Base-by-base conservation (phyloP, 345 rosid genomes). In the Linum usitatissimum region DNA sequence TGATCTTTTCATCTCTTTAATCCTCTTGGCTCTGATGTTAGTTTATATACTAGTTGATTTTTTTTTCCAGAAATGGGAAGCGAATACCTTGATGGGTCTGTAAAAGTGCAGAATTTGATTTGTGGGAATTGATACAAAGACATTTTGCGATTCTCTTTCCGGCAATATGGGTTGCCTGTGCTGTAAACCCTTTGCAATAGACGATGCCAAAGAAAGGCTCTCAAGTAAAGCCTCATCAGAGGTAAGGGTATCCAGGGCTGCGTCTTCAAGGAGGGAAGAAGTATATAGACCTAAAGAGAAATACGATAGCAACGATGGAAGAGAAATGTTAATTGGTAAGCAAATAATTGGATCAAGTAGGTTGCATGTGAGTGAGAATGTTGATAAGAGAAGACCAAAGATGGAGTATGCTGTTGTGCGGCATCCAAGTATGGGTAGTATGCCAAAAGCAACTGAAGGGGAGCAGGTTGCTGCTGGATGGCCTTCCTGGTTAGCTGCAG, bases 381-480 rank as follows among this genome's bases (percentile, higher is more conserved):
- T 73, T 57, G 91, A 88, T 45, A 73, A 86, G 79, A 92, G 76
- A 75, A 86, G 78, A 78, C 90, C 80, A 64, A 89, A 66, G 84
- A 77, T 66, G 62, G 87, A 79, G 61, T 75, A 76, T 68, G 71
- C 69, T 69, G 82, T 78, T 19, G 53, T 70, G 66, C 81, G 77
- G 57, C 77, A 77, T 56, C 91, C 94, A 13, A 79, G 82, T 30
- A 77, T 78, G 67, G 89, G 91, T 66, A 78, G 73, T 38, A 63
- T 93, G 34, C 87, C 85, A 0, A 93, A 86, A 69, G 86, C 88
- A 66, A 73, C 64, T n/a, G 94, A 93, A 83, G 91, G 90, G 28
- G 97, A 93, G 76, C 87, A 87, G 70, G 88, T 90, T 70, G 94
- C 99, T 0, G 99, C 97, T 6, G 99, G 99, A 23, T 93, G 99